phyloP scores from a whole-genome alignment of 805 yeast genomes.

The Zygosaccharomyces lentus region DNA sequence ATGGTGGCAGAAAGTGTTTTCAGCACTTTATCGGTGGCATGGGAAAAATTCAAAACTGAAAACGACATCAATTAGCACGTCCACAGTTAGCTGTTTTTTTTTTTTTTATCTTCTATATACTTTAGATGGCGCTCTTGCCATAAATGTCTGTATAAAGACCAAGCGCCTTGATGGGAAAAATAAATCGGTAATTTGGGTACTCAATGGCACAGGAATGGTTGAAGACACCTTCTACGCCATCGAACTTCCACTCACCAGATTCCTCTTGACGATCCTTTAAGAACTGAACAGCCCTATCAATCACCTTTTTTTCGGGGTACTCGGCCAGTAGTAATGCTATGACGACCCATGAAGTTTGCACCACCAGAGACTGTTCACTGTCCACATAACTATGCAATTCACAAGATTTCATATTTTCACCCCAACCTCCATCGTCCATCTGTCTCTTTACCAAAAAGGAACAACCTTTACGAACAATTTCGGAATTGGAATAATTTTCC shows the following conservation, averaged over 20 bases:
- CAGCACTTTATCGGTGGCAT: conserved; percentile 75
- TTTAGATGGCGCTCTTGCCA: conserved; percentile 12
- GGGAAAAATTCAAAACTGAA: conserved; percentile 74
- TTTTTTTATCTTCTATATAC: conserved; percentile 1
- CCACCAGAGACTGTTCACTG: conserved; percentile 58
- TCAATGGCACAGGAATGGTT: conserved; percentile 93
- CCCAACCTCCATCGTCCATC: conserved; percentile 93
- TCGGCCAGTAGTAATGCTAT: conserved; percentile 76
- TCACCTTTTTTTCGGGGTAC: conserved; percentile 65
- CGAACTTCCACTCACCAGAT: conserved; percentile 83
- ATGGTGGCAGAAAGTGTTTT: conserved; percentile 87
- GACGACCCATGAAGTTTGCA: conserved; percentile 90
- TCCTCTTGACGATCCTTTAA: conserved; percentile 61
- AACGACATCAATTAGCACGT: conserved; percentile 42
- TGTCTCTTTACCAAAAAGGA: conserved; percentile 77
- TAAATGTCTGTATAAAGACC: conserved; percentile 53
- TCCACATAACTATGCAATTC: conserved; percentile 76
- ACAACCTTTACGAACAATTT: conserved; percentile 68
- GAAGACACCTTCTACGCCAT: conserved; percentile 91
- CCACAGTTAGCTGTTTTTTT: neutral
- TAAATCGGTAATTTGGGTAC: conserved; percentile 86
- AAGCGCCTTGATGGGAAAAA: conserved; percentile 88
- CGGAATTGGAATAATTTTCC: conserved; percentile 56
- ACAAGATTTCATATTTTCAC: conserved; percentile 87
- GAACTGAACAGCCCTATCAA: conserved; percentile 58